Evolutionary conservation across 2,329 filamentous ascomycete genomes (phyloP).

Genomic region (Hypoxylon sp.): DNA sequence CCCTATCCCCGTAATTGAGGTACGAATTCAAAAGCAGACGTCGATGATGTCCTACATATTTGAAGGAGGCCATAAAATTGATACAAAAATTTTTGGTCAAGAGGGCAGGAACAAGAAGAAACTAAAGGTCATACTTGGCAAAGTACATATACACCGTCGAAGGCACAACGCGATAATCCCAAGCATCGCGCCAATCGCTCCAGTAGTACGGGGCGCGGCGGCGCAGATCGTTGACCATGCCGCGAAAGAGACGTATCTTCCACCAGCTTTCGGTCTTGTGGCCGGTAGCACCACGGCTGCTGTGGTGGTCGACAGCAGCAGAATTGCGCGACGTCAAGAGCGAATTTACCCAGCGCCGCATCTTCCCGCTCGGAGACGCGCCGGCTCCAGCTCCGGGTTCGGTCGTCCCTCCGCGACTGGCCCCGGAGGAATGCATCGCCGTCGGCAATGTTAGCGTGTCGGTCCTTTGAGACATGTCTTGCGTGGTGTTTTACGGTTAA

Average conservation of each 20-base stretch:
- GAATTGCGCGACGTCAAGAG: conserved; percentile 30
- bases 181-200: conserved; percentile 88
- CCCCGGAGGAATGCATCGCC: conserved; percentile 36
- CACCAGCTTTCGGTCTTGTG: conserved; percentile 69
- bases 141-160: conserved; percentile 96
- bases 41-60: too few species aligned
- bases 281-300: not conserved
- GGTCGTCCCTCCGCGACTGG: conserved; percentile 19
- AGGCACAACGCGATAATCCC: conserved; percentile 90
- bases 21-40: not conserved
- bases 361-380: conserved; percentile 19
- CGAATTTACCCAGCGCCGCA: conserved; percentile 35
- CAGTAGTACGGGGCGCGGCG: conserved; percentile 81
- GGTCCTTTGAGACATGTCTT: conserved; percentile 31
- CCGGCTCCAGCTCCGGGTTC: conserved; percentile 22
- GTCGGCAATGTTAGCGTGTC: conserved; percentile 39
- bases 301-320: conserved; percentile 8
- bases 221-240: conserved; percentile 83
- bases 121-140: conserved; percentile 75
- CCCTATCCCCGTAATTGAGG: not conserved
- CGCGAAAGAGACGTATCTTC: conserved; percentile 79
- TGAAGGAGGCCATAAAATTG: too few species aligned
- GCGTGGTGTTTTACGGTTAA: not conserved
- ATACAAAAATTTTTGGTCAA: not conserved
- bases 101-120: not conserved